A percentile compares a stretch with the other conserved stretches of the same genome.
Conservation (phyloP, 805 yeast species). For the Zygotorulaspora danielsina region DNA sequence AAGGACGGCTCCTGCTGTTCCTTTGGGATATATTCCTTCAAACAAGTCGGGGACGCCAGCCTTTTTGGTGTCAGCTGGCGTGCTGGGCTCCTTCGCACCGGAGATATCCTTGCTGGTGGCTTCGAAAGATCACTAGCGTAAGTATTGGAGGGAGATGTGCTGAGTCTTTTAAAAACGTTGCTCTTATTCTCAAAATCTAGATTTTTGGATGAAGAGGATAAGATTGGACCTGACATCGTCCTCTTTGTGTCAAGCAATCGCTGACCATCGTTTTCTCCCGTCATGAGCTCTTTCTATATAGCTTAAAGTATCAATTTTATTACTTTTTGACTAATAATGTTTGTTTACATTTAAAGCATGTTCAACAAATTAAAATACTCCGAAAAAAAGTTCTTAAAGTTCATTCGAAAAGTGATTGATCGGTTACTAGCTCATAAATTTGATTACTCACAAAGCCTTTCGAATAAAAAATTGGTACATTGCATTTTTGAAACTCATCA, state of each 20-base stretch:
- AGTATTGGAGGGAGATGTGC: conserved; percentile 26
- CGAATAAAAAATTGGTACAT: conserved; percentile 28
- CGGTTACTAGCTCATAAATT: conserved; percentile 29
- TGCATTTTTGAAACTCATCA: conserved; percentile 29
- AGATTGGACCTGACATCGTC: no score
- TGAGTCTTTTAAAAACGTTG: conserved; percentile 25
- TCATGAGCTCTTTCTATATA: no score
- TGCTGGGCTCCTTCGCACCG: conserved; percentile 14
- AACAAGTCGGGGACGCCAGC: conserved; percentile 22
- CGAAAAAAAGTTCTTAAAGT: no score
- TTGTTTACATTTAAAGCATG: no score
- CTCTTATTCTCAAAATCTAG: conserved; percentile 7
- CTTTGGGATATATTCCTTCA: conserved; percentile 15
- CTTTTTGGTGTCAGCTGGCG: conserved; percentile 33
- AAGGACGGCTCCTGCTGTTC: conserved; percentile 33
- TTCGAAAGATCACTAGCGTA: conserved; percentile 18
- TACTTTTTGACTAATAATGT: no score
- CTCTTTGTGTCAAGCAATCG: no score
- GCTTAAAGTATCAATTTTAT: no score
- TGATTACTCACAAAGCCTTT: conserved; percentile 29
- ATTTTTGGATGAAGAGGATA: conserved; percentile 3
- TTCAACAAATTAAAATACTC: no score
- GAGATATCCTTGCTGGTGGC: conserved; percentile 26
- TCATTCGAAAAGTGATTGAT: conserved; percentile 28
- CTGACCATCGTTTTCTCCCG: no score